Evolutionary conservation across 2,329 filamentous ascomycete genomes (phyloP), one percentile per base, ranked within the genome.

Genomic region (Aspergillus novofumigatus): DNA sequence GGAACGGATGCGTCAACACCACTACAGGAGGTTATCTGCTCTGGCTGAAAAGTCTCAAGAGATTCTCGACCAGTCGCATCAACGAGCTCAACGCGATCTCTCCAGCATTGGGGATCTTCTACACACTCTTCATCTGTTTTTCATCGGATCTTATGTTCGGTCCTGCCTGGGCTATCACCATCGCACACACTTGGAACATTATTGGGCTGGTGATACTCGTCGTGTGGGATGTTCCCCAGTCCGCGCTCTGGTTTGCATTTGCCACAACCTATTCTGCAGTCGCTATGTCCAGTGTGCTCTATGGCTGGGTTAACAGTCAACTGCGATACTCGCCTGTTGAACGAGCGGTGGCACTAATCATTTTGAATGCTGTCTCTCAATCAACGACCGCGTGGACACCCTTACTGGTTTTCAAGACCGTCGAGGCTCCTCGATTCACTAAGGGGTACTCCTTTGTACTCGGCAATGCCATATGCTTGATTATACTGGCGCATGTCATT

Each of bases 361-460:
- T 81, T 23, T 79, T 83, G 59, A 85, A 82, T 50, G 73, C 76
- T 0, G 69, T 85, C n/a, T 75, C 81, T 0, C 81, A 83, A 64
- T 83, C 78, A 0, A 81, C 80, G 0, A 84, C 80, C 0, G 81
- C 80, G 0, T 86, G 82, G 82, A 84, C 80, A 2, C 79, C 78
- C 3, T 62, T 85, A 2, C 64, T 85, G 11, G 77, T 79, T 0
- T 86, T 83, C 60, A 75, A 75, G 59, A 79, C 78, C 0, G 70
- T 75, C 2, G 77, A 79, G 60, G 76, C 68, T 1, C 77, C 77
- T 1, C 63, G 74, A 0, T 80, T 77, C 58, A 66, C 63, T 1
- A 78, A 78, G 54, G 77, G 77, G 0, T 78, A 76, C 63, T 64
- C 76, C 0, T 80, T 78, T 57, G 70, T 73, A 4, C 65, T 76